Conservation (phyloP, 768 basidiomycete genomes). For the Dacryopinax spathularia region DNA sequence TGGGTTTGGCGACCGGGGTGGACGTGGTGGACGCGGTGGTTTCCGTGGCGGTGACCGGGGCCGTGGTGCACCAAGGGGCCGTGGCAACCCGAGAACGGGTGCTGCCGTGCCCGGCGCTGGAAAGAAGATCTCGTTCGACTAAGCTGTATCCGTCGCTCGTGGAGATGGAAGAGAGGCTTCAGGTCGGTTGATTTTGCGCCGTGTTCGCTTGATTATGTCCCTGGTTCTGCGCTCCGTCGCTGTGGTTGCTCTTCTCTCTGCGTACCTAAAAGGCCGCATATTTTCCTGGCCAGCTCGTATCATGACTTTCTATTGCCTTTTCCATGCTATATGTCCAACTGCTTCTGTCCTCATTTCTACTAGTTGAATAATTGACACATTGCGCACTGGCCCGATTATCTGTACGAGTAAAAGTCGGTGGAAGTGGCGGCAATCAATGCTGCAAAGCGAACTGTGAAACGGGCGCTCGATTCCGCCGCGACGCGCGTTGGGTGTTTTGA, state of each 20-base stretch:
- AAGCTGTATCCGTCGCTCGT: neutral
- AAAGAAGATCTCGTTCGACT: conserved; percentile 48
- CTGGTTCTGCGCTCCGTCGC: neutral
- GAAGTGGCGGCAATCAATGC: neutral
- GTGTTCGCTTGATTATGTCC: neutral
- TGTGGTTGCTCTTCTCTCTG: neutral
- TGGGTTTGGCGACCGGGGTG: neutral
- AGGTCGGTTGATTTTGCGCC: neutral
- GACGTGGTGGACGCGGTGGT: conserved; percentile 1
- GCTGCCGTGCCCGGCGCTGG: conserved; percentile 52
- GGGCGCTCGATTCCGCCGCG: neutral
- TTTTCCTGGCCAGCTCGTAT: neutral
- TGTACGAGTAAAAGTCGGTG: neutral
- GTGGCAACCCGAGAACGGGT: conserved; percentile 43
- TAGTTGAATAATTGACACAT: neutral
- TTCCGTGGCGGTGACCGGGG: conserved; percentile 15
- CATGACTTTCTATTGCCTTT: neutral
- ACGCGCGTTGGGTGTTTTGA: neutral
- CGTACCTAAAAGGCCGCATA: neutral
- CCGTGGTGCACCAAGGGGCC: conserved; percentile 30
- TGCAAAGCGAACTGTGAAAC: too few species aligned
- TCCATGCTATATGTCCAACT: too few species aligned
- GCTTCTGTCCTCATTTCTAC: neutral
- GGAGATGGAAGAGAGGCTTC: neutral
- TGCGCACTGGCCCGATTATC: neutral